Evolutionary conservation across 257 asterid species (phyloP), one percentile per base, ranked within the genome.

Genomic region (Solanum medicagineum): DNA sequence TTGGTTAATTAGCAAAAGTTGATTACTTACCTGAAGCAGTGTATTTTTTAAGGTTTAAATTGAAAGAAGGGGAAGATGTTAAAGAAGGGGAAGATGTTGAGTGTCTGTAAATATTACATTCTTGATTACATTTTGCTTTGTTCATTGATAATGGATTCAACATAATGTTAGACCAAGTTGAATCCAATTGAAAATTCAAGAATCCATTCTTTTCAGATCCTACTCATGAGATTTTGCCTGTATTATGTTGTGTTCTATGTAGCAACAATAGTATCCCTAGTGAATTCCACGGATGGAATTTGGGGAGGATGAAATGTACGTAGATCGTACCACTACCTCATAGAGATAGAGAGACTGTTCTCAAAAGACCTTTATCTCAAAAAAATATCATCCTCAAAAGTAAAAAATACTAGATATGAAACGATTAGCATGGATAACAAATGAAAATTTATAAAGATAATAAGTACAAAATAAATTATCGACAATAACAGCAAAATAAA

Each of bases 61-160:
- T 44, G 47, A 44, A 44, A 44, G 47, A 44, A 44, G 47, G 8
- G 47, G 36, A 44, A 44, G 47, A 44, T 44, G 47, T 7, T 1
- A 42, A 63, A 51, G 79, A 81, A 79, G 79, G 63, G 62, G 79
- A 42, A 7, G 47, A 42, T 42, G 47, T 7, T 8, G 8, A 63
- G 62, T 59, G 75, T 47, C 26, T 85, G 85, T 85, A 85, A 79
- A 79, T 85, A 63, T 17, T 79, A 19, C 24, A 20, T 59, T 65
- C 62, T 65, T 66, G 51, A 22, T 47, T 42, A 49, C 79, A 57
- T 75, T 60, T 45, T 60, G 45, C 63, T 65, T n/a, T 45, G 65
- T 85, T 24, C 66, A 47, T 75, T 42, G 66, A 12, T 42, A 60
- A 56, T 59, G 45, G 47, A 16, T 85, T 62, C 63, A 53, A 77